A percentile compares a stretch with the other conserved stretches of the same genome.
phyloP scores from a whole-genome alignment of 2,329 filamentous ascomycete species.

The Hyphodiscus sp. region DNA sequence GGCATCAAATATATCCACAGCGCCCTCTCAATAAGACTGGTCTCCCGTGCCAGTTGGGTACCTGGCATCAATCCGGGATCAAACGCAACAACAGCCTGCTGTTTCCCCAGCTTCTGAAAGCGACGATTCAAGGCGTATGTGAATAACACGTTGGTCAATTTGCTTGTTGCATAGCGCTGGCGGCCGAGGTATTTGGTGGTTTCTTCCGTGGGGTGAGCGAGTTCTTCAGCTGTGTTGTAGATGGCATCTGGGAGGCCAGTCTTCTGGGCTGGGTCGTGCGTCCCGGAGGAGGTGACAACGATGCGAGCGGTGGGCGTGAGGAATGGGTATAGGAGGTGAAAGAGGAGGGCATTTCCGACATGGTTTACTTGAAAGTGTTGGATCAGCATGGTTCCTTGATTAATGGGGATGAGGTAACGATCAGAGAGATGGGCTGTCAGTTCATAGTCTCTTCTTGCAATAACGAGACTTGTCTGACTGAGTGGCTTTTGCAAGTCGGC shows the following conservation, averaged over 20 bases:
- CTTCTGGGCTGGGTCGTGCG: conserved; percentile 41
- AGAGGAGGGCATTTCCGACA: conserved; percentile 40
- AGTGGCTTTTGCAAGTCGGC: too few species aligned
- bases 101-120: conserved; percentile 24
- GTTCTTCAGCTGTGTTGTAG: conserved; percentile 38
- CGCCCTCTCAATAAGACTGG: conserved; percentile 24
- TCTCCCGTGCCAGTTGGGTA: conserved; percentile 36
- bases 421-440: too few species aligned
- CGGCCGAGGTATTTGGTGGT: conserved; percentile 29
- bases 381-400: too few species aligned
- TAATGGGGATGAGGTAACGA: too few species aligned
- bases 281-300: conserved; percentile 38
- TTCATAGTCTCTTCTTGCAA: too few species aligned
- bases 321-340: conserved; percentile 38
- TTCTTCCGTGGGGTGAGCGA: conserved; percentile 35
- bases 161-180: conserved; percentile 38
- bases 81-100: conserved; percentile 36
- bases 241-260: conserved; percentile 36
- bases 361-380: too few species aligned
- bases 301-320: conserved; percentile 36
- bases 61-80: conserved; percentile 45
- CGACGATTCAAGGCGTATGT: conserved; percentile 37
- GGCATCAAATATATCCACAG: conserved; percentile 34
- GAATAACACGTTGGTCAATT: conserved; percentile 44
- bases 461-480: too few species aligned